Percentiles rank a stretch among this genome's conserved stretches.
phyloP scores from a whole-genome alignment of 2,329 filamentous ascomycete species.

The Epichloe sibirici region DNA sequence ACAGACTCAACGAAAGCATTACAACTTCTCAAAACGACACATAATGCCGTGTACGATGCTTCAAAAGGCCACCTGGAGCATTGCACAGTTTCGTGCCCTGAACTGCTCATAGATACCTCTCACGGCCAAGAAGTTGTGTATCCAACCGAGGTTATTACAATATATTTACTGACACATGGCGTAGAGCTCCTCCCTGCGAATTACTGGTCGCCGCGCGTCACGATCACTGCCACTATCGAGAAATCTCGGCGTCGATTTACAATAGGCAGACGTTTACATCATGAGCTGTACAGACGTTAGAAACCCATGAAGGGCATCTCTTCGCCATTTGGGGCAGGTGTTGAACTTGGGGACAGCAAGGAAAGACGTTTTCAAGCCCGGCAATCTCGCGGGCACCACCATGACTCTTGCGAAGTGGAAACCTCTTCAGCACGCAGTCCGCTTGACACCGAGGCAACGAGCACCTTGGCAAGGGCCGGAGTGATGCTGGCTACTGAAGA shows the following conservation, averaged over 20 bases:
- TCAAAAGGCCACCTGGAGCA: neutral
- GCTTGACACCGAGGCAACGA: conserved; percentile 10
- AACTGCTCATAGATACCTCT: neutral
- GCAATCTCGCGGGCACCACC: conserved; percentile 14
- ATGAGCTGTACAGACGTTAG: conserved; percentile 4
- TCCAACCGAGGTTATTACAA: neutral
- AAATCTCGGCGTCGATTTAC: neutral
- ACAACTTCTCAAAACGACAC: neutral
- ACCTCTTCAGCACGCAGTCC: conserved; percentile 11
- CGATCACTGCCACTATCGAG: conserved; percentile 1
- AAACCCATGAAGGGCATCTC: neutral
- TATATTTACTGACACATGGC: neutral
- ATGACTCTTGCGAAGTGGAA: conserved; percentile 13
- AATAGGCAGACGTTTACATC: neutral
- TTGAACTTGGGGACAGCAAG: conserved; percentile 14
- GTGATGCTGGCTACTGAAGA: conserved; percentile 17
- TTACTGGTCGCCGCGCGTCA: neutral
- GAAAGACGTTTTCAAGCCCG: conserved; percentile 19
- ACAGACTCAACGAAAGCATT: neutral
- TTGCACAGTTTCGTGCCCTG: conserved; percentile 6
- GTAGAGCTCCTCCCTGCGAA: neutral
- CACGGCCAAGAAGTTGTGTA: neutral
- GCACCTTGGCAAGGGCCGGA: conserved; percentile 16
- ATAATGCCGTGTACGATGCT: neutral
- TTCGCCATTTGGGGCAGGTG: neutral